Evolutionary conservation across 129 eudicot genomes (phyloP).

Genomic region (Helichrysum umbraculigerum): DNA sequence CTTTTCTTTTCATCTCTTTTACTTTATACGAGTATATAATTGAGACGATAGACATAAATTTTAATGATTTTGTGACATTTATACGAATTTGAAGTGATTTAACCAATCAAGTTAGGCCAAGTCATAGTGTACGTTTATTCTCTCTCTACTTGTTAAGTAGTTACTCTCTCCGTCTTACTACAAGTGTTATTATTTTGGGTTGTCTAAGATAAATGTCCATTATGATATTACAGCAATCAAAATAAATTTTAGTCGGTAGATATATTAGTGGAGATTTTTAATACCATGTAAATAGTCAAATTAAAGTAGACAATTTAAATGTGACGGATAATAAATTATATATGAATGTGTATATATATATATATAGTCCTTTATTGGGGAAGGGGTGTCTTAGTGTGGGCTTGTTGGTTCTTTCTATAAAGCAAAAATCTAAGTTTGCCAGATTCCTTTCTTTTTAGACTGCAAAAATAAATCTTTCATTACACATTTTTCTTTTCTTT

Average conservation of each 20-base stretch:
- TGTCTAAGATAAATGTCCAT: too few relatives aligned
- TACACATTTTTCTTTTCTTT: conserved; percentile 11
- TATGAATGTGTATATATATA: too few relatives aligned
- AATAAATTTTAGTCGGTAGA: too few relatives aligned
- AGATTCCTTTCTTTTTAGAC: conserved; percentile 62
- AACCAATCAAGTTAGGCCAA: conserved; percentile 15
- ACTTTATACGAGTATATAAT: neutral
- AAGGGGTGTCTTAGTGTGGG: conserved; percentile 31
- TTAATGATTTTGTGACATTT: neutral
- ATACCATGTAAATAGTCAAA: too few relatives aligned
- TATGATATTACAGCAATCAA: too few relatives aligned
- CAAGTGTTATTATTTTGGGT: too few relatives aligned
- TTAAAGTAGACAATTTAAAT: too few relatives aligned
- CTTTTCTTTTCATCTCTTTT: conserved; percentile 18
- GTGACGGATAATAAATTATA: too few relatives aligned
- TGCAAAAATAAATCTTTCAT: conserved; percentile 36
- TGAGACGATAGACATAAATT: neutral
- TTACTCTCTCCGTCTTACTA: too few relatives aligned
- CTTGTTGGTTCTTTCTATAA: conserved; percentile 59
- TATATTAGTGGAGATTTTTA: too few relatives aligned
- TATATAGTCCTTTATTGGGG: conserved; percentile 40
- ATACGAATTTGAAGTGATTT: neutral
- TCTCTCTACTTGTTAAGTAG: too few relatives aligned
- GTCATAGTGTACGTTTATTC: neutral
- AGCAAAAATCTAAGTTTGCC: conserved; percentile 50